Evolutionary conservation across 1,284 basidiomycete species (phyloP).

Genomic region (Papiliotrema fonsecae): DNA sequence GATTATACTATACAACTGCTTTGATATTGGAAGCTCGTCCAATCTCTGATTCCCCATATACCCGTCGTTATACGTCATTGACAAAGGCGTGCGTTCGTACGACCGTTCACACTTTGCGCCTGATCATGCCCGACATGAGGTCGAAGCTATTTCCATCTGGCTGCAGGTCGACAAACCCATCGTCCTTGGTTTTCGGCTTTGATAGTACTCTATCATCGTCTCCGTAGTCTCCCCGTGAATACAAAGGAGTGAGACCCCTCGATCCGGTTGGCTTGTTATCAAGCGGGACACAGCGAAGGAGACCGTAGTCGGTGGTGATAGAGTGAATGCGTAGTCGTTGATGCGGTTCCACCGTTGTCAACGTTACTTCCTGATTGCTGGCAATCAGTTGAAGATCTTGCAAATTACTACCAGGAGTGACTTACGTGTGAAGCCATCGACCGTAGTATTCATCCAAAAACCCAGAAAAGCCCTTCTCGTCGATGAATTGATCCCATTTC

Average conservation of each 20-base stretch:
- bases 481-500: slow-evolving; percentile 71
- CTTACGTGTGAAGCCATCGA: slow-evolving; percentile 85
- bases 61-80: no score
- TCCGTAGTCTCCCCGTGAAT: slow-evolving; percentile 33
- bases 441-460: slow-evolving; percentile 74
- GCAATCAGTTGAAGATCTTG: neutral
- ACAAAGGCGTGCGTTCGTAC: no score
- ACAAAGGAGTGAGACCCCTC: slow-evolving; percentile 40
- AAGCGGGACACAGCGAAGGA: slow-evolving; percentile 71
- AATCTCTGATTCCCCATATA: no score
- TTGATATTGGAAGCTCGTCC: no score
- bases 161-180: slow-evolving; percentile 60
- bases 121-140: slow-evolving; percentile 85
- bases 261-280: slow-evolving; percentile 43
- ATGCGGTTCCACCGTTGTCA: slow-evolving; percentile 70
- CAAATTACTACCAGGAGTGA: slow-evolving; percentile 24
- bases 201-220: slow-evolving; percentile 29
- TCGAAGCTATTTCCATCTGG: slow-evolving; percentile 98
- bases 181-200: slow-evolving; percentile 5
- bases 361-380: slow-evolving; percentile 77
- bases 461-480: slow-evolving; percentile 62
- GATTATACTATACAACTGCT: no score
- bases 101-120: slow-evolving; percentile 58
- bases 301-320: slow-evolving; percentile 81
- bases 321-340: slow-evolving; percentile 71